A percentile compares a stretch with the other conserved stretches of the same genome.
phyloP scores from a whole-genome alignment of 2,329 filamentous ascomycete genomes.

The Juglanconis sp. region DNA sequence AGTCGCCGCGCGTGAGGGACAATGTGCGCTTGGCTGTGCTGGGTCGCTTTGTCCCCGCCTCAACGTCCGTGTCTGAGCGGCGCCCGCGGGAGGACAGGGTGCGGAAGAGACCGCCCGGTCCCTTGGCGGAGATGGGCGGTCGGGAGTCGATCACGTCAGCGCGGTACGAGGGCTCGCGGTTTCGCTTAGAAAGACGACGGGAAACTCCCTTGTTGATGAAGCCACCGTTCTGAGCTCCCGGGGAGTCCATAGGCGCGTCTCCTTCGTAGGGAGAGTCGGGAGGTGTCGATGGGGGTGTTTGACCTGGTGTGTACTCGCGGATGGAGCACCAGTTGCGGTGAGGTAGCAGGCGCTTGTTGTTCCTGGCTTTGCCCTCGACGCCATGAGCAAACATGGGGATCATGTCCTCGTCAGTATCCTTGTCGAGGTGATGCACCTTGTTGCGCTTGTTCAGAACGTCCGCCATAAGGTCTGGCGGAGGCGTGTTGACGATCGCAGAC shows the following conservation, averaged over 20 bases:
- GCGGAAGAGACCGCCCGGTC: constrained; percentile 42
- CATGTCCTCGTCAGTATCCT: constrained; percentile 89
- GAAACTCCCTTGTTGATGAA: constrained; percentile 35
- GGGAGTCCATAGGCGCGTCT: constrained; percentile 36
- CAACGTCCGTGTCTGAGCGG: constrained; percentile 24
- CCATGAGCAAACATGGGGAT: constrained; percentile 89
- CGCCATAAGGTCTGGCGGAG: constrained; percentile 81
- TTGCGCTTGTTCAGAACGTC: constrained; percentile 93
- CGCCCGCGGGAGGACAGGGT: constrained; percentile 36
- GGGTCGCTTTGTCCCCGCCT: constrained; percentile 34
- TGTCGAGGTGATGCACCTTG: constrained; percentile 70
- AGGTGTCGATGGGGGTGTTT: constrained; percentile 69
- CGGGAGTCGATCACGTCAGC: constrained; percentile 43
- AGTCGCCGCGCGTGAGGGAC: constrained; percentile 56
- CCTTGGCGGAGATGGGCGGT: constrained; percentile 45
- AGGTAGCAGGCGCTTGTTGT: constrained; percentile 85
- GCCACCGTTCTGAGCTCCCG: constrained; percentile 24
- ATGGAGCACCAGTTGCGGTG: constrained; percentile 97
- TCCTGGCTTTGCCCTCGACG: constrained; percentile 82
- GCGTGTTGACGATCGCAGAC: constrained; percentile 89
- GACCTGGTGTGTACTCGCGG: constrained; percentile 73
- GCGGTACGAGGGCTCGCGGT: constrained; percentile 29
- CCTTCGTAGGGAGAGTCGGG: constrained; percentile 45
- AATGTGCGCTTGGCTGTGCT: constrained; percentile 52
- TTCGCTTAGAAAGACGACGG: constrained; percentile 41